Evolutionary conservation across 140 eudicot genomes (phyloP), one percentile per base, ranked within the genome.

Genomic region (Artemisia princeps): DNA sequence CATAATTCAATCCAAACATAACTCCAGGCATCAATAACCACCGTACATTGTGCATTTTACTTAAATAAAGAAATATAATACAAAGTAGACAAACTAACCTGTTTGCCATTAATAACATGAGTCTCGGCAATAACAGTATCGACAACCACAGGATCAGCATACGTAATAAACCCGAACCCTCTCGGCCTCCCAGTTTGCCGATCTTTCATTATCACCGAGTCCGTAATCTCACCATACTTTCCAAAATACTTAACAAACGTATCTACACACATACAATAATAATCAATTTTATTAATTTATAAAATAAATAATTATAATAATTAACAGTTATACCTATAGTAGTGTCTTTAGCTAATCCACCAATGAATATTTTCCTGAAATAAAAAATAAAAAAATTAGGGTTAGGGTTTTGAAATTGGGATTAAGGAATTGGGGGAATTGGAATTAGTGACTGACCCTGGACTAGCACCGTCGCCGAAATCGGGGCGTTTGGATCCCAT

Each of bases 111-210:
- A 10, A 91, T 91, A 53, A 87, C 62, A 60, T 91, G 97, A 6
- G 87, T 89, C 74, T 91, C 89, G 1, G 78, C 82, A n/a, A 91
- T 91, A 48, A 91, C 86, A 28, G 85, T 81, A 67, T 91, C 97
- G 8, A 91, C 97, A 13, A 91, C 95, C 15, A 88, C 68, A 2
- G 97, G 97, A 66, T 91, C 96, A 4, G 87, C 95, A 71, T 87
- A 87, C 1, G 97, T 91, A 48, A 91, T 91, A 65, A 91, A 87
- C 68, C 97, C 97, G 55, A 91, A 91, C 1, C 97, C 97, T 63
- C 96, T 78, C 4, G 97, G 97, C 13, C 96, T 75, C 30, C 96
- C 95, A 0, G 95, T 87, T 44, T 64, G 74, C 42, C 96, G 77
- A 50, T 91, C 97, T 61, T 91, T 91, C 96, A 91, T 87, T 15